A percentile compares a stretch with the other conserved stretches of the same genome.
phyloP scores from a whole-genome alignment of 148 eudicot genomes.

The Rhododendron molle region DNA sequence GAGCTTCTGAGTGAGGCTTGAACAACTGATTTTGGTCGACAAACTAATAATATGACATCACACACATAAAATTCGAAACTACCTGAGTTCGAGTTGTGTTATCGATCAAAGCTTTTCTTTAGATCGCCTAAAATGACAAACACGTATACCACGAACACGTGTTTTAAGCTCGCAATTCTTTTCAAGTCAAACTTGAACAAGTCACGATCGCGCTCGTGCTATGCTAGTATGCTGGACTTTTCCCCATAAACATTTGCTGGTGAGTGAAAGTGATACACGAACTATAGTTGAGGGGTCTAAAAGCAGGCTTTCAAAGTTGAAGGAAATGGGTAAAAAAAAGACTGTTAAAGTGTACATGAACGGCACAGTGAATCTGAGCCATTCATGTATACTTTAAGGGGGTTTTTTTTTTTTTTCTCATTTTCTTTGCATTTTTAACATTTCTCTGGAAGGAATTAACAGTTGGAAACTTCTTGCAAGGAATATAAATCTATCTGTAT shows the following conservation, averaged over 20 bases:
- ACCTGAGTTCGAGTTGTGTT: background rate
- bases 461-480: too few relatives aligned
- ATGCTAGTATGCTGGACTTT: background rate
- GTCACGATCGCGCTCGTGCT: background rate
- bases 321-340: too few relatives aligned
- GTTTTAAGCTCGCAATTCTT: background rate
- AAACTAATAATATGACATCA: too few relatives aligned
- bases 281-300: background rate
- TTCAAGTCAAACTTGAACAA: background rate
- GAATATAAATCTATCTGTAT: too few relatives aligned
- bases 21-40: background rate
- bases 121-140: background rate
- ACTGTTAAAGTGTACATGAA: too few relatives aligned
- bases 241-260: background rate
- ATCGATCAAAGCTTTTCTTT: background rate
- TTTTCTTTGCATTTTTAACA: too few relatives aligned
- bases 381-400: too few relatives aligned
- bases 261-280: background rate
- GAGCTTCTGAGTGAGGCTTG: background rate
- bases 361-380: too few relatives aligned
- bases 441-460: too few relatives aligned
- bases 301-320: too few relatives aligned
- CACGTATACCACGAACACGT: background rate
- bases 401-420: too few relatives aligned
- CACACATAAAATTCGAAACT: background rate